Percentiles rank a stretch among this genome's conserved stretches.
Evolutionary conservation across 2,329 filamentous ascomycete genomes (phyloP).

Genomic region (Rhynchosporium secalis): DNA sequence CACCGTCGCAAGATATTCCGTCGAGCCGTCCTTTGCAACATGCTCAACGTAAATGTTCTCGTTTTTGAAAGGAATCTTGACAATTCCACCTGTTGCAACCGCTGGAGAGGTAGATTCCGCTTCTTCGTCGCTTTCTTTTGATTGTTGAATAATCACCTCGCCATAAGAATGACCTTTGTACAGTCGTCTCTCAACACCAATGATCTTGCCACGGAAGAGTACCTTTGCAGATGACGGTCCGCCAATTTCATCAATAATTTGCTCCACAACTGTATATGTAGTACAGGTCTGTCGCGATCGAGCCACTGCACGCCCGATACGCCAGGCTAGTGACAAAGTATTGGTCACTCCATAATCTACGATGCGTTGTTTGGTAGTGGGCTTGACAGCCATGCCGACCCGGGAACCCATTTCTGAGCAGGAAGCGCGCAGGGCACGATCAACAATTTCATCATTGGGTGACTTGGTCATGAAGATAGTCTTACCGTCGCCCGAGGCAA

Average conservation of each 20-base stretch:
- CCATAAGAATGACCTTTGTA: constrained; percentile 17
- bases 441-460: no score
- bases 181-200: neutral
- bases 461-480: no score
- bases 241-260: constrained; percentile 13
- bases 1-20: no score
- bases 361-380: no score
- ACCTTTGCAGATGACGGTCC: neutral
- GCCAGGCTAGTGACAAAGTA: constrained; percentile 13
- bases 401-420: constrained; percentile 13
- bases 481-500: no score
- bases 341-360: neutral
- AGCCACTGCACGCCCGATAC: constrained; percentile 9
- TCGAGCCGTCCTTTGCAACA: no score
- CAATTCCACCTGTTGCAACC: neutral
- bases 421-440: no score
- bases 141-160: constrained; percentile 11
- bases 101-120: neutral
- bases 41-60: constrained; percentile 15
- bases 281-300: neutral
- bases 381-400: neutral
- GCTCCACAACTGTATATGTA: neutral
- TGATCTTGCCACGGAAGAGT: constrained; percentile 16
- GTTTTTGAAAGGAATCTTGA: constrained; percentile 17
- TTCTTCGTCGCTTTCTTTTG: constrained; percentile 11